Percentiles rank a stretch among this genome's conserved stretches.
These are phyloP conservation scores for Mycoemilia scoparia DNA, from an alignment of 192 early-diverging fungal genomes.

Conservation along the genomic window DNA sequence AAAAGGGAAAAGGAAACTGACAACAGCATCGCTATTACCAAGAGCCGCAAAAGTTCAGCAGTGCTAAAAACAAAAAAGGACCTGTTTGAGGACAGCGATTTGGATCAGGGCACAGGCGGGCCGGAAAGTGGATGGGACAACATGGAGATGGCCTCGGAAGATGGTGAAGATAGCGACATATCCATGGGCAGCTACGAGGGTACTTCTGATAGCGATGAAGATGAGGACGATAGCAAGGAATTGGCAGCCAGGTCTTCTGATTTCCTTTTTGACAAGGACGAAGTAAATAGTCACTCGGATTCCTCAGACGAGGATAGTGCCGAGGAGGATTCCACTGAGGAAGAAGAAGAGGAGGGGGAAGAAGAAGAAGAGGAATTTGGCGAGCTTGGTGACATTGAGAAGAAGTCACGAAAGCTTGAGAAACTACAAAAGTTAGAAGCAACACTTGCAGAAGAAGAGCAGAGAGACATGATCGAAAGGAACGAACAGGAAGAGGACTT, in stretches of 20 bases:
- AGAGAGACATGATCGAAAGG: slow-evolving; percentile 56
- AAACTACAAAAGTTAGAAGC: slow-evolving; percentile 29
- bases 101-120: slow-evolving; percentile 14
- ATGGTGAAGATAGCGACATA: slow-evolving; percentile 19
- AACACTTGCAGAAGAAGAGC: slow-evolving; percentile 52
- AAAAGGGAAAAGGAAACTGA: slow-evolving; percentile 3
- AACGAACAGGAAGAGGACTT: slow-evolving; percentile 41
- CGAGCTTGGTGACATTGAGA: slow-evolving; percentile 47
- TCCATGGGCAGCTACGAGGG: slow-evolving; percentile 27
- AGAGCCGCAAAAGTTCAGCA: slow-evolving; percentile 3
- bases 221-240: slow-evolving; percentile 17
- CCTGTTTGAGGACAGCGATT: slow-evolving; percentile 21
- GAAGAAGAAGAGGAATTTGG: slow-evolving; percentile 15
- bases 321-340: slow-evolving; percentile 5
- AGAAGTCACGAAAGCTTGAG: slow-evolving; percentile 42
- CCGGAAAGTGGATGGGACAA: slow-evolving; percentile 24
- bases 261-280: no score
- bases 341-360: slow-evolving; percentile 8
- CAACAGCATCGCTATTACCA: slow-evolving; percentile 1
- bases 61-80: slow-evolving; percentile 23
- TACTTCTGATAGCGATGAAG: slow-evolving; percentile 12
- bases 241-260: no score
- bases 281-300: no score
- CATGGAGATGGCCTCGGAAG: slow-evolving; percentile 29
- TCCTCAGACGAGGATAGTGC: slow-evolving; percentile 21